Evolutionary conservation across 2,329 filamentous ascomycete genomes (phyloP), one percentile per base, ranked within the genome.

Genomic region (Bertia moriformis): DNA sequence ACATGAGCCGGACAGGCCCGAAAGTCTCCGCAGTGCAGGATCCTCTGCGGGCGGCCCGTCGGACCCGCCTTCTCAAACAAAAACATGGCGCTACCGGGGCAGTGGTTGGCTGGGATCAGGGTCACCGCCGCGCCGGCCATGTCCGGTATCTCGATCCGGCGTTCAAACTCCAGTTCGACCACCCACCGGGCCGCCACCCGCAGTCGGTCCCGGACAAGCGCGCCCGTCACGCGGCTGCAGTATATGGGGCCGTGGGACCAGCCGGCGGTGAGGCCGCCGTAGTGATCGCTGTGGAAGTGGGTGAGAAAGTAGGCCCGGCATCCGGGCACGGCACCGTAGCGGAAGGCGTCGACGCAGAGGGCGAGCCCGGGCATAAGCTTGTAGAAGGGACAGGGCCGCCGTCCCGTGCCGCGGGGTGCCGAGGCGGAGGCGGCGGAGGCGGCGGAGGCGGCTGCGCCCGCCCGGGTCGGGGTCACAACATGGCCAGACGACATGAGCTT

Each of bases 231-330:
- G 48, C 78, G 81, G 53, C 89, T 96, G 63, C 91, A 96, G 52
- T 94, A 98, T 38, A 98, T 96, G 0, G 88, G 89, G 0, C 91
- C 91, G 54, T 98, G 88, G 29, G 67, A 75, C 91, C 91, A 98
- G 20, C 70, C 85, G 4, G 83, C 77, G 10, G 85, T 91, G 10
- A 98, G 63, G 2, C 91, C 91, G 22, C 95, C 78, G 50, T 98
- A 98, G 54, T 98, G 91, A 54, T 98, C 91, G 51, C 87, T 95
- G 58, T 98, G 91, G 48, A 96, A 98, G 54, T 98, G 91, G 49
- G 88, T 95, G 10, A 98, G 69, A 48, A 98, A 98, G 54, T 98
- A 98, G 1, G 89, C 91, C 40, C 83, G 81, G 55, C 88, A 94
- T 1, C 86, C 88, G 52, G 93, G 72, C 1, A 98, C 85, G 3